Base-by-base conservation (phyloP, 345 rosid species). In the Eucalyptus melliodora region DNA sequence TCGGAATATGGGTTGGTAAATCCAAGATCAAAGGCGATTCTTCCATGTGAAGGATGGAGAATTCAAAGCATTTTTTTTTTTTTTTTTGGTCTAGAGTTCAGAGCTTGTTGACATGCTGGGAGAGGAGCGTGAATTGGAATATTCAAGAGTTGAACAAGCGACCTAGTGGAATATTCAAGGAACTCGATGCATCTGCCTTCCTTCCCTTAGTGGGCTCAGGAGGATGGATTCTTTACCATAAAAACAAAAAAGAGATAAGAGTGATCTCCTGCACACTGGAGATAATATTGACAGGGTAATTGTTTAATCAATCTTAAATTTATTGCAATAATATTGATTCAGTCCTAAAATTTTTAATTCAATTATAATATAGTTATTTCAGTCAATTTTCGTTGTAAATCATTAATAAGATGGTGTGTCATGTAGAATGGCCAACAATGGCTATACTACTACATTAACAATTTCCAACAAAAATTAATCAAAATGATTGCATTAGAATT, bases 271-370 rank as follows among this genome's bases (percentile, higher is more conserved):
- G 40, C 21, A 8, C 37, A 2, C 31, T 14, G 3, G 19, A 7
- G 21, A n/a, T n/a, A 7, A 65, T 65, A 7, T n/a, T 15, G 11
- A 65, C 19, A 16, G 6, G 19, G 0, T 6, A 65, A 65, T 65
- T 8, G 21, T 65, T 10, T 4, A 16, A n/a, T 65, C 3, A 4
- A 0, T n/a, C 37, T 15, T 8, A 13, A 13, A 62, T 12, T 30
- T 27, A 27, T 60, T 13, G 2, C 6, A 6, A 16, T 6, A 4
- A 47, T 47, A 45, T 10, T 45, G 1, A 65, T 65, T 65, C 6
- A 7, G 0, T n/a, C 2, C 0, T 30, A 12, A 27, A 27, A 1
- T 27, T 60, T 60, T 12, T 16, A n/a, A n/a, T 65, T n/a, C 4
- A 7, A 65, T 30, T n/a, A 1, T 17, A 14, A 15, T n/a, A 2